phyloP scores from a whole-genome alignment of 331 rosid genomes.

The Pyrus hybrid region DNA sequence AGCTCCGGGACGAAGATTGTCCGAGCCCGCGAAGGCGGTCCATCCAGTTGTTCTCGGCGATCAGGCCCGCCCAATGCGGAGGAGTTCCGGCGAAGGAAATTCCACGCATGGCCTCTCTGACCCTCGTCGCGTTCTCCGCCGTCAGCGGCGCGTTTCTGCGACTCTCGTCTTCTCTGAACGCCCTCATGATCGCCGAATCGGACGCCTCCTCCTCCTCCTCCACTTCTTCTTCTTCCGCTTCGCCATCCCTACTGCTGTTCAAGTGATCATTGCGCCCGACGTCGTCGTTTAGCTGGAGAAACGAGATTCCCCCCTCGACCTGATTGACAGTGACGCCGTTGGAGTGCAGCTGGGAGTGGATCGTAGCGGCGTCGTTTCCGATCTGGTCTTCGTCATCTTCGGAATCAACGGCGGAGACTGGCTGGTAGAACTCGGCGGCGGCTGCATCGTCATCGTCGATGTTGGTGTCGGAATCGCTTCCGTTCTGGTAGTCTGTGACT shows the following conservation, averaged over 20 bases:
- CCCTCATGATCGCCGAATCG: constrained; percentile 42
- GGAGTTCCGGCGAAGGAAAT: constrained; percentile 53
- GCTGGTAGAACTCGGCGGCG: constrained; percentile 54
- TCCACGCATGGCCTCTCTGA: constrained; percentile 83
- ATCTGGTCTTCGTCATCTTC: constrained; percentile 9
- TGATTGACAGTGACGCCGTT: constrained; percentile 29
- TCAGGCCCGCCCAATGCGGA: constrained; percentile 58
- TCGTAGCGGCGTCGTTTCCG: not conserved
- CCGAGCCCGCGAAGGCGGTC: constrained; percentile 56
- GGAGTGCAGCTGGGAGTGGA: constrained; percentile 23
- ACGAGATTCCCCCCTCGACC: constrained; percentile 50
- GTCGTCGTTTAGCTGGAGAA: constrained; percentile 41
- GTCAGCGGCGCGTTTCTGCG: constrained; percentile 64
- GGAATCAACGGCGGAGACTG: constrained; percentile 51
- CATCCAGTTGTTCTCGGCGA: constrained; percentile 66
- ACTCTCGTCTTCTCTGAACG: constrained; percentile 66
- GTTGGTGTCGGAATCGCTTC: constrained; percentile 74
- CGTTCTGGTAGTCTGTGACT: constrained; percentile 45
- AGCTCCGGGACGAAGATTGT: constrained; percentile 22
- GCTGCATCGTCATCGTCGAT: constrained; percentile 36
- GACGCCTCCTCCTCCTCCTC: constrained; percentile 25
- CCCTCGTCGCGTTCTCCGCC: constrained; percentile 63
- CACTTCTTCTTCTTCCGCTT: constrained; percentile 20
- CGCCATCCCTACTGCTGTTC: constrained; percentile 29
- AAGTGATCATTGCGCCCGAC: constrained; percentile 7